These are phyloP conservation scores for Stephania cephalantha DNA, from an alignment of 164 flowering plant genomes.

Conservation along the genomic window DNA sequence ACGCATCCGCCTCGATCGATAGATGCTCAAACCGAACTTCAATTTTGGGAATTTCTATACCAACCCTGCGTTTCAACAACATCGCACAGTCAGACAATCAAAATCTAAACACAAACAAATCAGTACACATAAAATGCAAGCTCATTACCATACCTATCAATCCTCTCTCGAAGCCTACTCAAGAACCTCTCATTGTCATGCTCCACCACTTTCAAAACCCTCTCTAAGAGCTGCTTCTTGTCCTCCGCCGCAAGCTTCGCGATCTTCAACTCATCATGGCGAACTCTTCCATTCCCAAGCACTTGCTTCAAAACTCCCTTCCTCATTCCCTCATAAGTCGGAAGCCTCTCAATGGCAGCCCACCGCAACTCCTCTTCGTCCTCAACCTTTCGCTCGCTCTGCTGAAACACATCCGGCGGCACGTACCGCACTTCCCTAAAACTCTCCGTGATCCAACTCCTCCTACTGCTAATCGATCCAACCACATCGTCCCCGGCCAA, in stretches of 20 bases:
- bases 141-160: constrained; percentile 32
- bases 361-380: constrained; percentile 61
- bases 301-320: constrained; percentile 33
- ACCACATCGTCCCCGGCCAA: constrained; percentile 24
- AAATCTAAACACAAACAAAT: background rate
- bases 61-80: constrained; percentile 30
- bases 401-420: constrained; percentile 27
- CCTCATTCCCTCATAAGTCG: constrained; percentile 40
- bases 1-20: constrained; percentile 43
- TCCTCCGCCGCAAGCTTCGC: constrained; percentile 31
- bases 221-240: constrained; percentile 37
- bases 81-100: no score
- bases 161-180: constrained; percentile 31
- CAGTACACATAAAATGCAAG: background rate
- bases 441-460: constrained; percentile 31
- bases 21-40: constrained; percentile 52
- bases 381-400: constrained; percentile 20
- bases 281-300: constrained; percentile 30
- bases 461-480: constrained; percentile 20
- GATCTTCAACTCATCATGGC: constrained; percentile 33
- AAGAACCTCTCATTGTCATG: constrained; percentile 45
- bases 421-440: constrained; percentile 28
- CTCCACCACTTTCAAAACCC: constrained; percentile 36
- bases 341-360: constrained; percentile 62
- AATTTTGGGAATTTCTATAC: constrained; percentile 46